Percentiles rank a stretch among this genome's conserved stretches.
Evolutionary conservation across 768 basidiomycete species (phyloP).

Genomic region (Boletus bicolor): DNA sequence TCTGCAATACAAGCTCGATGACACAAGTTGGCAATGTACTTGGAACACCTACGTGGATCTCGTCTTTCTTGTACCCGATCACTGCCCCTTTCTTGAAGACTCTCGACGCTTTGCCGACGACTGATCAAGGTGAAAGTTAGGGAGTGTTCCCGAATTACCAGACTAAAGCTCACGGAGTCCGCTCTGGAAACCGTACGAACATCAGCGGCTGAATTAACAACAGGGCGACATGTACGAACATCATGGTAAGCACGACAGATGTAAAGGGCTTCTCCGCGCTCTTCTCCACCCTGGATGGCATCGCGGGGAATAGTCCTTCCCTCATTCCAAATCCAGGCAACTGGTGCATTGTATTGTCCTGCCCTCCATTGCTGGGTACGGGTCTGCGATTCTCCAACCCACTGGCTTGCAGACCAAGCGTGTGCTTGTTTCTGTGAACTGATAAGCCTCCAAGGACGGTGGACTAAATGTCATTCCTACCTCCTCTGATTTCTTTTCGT

Average conservation of each 20-base stretch:
- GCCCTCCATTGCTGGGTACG: constrained; percentile 49
- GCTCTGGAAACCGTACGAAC: constrained; percentile 37
- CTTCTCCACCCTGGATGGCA: constrained; percentile 57
- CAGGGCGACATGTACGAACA: constrained; percentile 33
- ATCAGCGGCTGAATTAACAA: neutral
- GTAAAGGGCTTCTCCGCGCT: constrained; percentile 50
- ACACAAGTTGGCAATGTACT: neutral
- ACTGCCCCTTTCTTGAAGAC: constrained; percentile 59
- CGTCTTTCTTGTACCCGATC: constrained; percentile 59
- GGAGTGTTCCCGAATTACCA: neutral
- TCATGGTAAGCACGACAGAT: constrained; percentile 59
- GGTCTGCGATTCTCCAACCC: constrained; percentile 55
- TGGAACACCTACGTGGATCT: constrained; percentile 48
- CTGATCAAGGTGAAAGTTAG: constrained; percentile 32
- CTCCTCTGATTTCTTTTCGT: constrained; percentile 56
- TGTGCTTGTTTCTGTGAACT: constrained; percentile 45
- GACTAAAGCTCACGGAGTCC: constrained; percentile 44
- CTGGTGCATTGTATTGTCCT: constrained; percentile 43
- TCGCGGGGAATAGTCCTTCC: constrained; percentile 57
- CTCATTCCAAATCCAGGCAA: constrained; percentile 60
- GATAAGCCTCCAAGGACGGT: neutral
- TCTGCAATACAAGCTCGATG: constrained; percentile 34
- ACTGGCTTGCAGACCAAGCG: constrained; percentile 48
- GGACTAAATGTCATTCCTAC: constrained; percentile 30
- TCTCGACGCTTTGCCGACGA: constrained; percentile 62